These are phyloP conservation scores for Globisporangium canariense DNA, from an alignment of 352 stramenopile genomes.

Conservation along the genomic window DNA sequence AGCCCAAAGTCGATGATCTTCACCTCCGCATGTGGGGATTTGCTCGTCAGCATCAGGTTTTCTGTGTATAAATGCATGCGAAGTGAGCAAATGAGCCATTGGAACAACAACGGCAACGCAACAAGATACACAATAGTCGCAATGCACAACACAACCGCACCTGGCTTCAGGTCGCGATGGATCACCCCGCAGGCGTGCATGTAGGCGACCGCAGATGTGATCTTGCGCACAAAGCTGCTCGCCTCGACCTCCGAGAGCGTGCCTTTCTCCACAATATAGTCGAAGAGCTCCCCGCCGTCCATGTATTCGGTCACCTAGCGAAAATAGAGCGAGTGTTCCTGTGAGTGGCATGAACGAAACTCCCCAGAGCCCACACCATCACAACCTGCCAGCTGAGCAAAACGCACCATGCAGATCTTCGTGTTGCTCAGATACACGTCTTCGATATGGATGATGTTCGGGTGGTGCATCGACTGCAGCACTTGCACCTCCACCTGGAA, in stretches of 20 bases:
- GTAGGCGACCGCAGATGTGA: conserved; percentile 87
- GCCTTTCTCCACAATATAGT: conserved; percentile 90
- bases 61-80: conserved; percentile 28
- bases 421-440: conserved; percentile 83
- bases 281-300: conserved; percentile 86
- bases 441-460: conserved; percentile 90
- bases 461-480: conserved; percentile 83
- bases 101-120: neutral
- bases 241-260: conserved; percentile 86
- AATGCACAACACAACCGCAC: conserved; percentile 19
- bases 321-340: conserved; percentile 1
- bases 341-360: neutral
- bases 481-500: conserved; percentile 85
- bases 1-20: conserved; percentile 99
- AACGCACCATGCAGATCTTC: conserved; percentile 81
- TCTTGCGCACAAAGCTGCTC: conserved; percentile 84
- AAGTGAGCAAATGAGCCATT: neutral
- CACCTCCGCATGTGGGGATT: conserved; percentile 76
- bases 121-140: neutral
- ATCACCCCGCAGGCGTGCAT: conserved; percentile 88
- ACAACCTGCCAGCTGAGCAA: no score
- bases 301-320: conserved; percentile 86
- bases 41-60: conserved; percentile 84
- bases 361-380: neutral
- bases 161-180: conserved; percentile 88